These are phyloP conservation scores for Fusarium decemcellulare DNA, from an alignment of 2,329 filamentous ascomycete genomes.

Conservation along the genomic window DNA sequence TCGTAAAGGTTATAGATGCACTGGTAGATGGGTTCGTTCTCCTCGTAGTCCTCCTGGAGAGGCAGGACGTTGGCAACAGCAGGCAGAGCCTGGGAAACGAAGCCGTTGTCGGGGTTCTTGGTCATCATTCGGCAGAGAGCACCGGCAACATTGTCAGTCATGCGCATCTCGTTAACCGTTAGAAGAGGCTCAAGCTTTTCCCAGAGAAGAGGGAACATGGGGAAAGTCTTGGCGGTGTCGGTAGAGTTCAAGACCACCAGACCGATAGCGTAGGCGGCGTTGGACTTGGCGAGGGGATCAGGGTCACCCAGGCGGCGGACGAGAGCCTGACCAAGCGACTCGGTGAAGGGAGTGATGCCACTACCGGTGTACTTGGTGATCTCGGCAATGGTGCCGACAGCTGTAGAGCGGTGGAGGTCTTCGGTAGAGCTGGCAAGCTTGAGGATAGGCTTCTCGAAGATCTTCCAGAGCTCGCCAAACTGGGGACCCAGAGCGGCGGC, in stretches of 20 bases:
- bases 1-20: slow-evolving; percentile 91
- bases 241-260: slow-evolving; percentile 87
- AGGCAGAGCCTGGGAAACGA: slow-evolving; percentile 85
- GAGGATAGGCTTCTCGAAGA: slow-evolving; percentile 92
- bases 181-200: slow-evolving; percentile 89
- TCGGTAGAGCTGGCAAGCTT: slow-evolving; percentile 91
- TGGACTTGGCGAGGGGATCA: slow-evolving; percentile 93
- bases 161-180: slow-evolving; percentile 81
- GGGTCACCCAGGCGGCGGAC: slow-evolving; percentile 91
- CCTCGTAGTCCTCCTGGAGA: slow-evolving; percentile 93
- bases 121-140: slow-evolving; percentile 94
- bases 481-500: slow-evolving; percentile 84
- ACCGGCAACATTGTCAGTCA: slow-evolving; percentile 93
- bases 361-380: slow-evolving; percentile 87
- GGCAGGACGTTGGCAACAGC: slow-evolving; percentile 84
- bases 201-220: slow-evolving; percentile 84
- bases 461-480: slow-evolving; percentile 93
- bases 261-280: slow-evolving; percentile 92
- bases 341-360: slow-evolving; percentile 86
- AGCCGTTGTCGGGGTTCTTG: slow-evolving; percentile 86
- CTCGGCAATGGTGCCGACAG: slow-evolving; percentile 93
- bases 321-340: slow-evolving; percentile 82
- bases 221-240: slow-evolving; percentile 77
- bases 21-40: slow-evolving; percentile 94
- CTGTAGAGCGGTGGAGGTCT: slow-evolving; percentile 87